Evolutionary conservation across 805 yeast genomes (phyloP).

Genomic region (Candida morakotiae): DNA sequence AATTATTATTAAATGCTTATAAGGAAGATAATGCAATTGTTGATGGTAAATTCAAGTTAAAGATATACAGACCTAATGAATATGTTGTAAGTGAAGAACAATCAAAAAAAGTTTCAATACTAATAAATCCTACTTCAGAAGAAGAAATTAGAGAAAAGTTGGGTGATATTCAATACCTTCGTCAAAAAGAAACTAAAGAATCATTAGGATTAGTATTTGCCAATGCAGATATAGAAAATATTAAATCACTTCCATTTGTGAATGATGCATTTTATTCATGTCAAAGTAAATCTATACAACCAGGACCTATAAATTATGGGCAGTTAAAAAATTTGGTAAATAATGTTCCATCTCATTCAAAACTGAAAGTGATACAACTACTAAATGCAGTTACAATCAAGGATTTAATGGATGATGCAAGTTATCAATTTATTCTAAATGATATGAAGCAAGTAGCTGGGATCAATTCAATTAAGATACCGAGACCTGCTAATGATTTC

Average conservation of each 20-base stretch:
- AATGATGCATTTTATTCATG: slow-evolving; percentile 31
- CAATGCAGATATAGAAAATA: slow-evolving; percentile 24
- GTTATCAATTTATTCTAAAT: slow-evolving; percentile 44
- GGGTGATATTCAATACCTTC: slow-evolving; percentile 37
- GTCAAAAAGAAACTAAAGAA: slow-evolving; percentile 46
- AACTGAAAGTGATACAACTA: slow-evolving; percentile 56
- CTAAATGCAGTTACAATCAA: slow-evolving; percentile 63
- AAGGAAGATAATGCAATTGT: slow-evolving; percentile 16
- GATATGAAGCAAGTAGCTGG: slow-evolving; percentile 51
- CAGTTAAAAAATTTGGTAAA: slow-evolving; percentile 34
- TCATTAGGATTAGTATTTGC: slow-evolving; percentile 58
- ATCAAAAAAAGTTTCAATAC: slow-evolving; percentile 42
- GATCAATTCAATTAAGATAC: slow-evolving; percentile 55
- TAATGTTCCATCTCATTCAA: slow-evolving; percentile 33
- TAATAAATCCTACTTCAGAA: slow-evolving; percentile 45
- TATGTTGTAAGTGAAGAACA: slow-evolving; percentile 36
- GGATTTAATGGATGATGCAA: slow-evolving; percentile 52
- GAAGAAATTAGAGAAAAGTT: slow-evolving; percentile 39
- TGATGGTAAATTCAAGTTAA: slow-evolving; percentile 10
- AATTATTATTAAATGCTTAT: slow-evolving; percentile 23
- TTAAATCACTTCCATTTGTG: slow-evolving; percentile 16
- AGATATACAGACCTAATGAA: slow-evolving; percentile 30
- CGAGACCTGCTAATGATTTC: slow-evolving; percentile 53
- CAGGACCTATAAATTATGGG: slow-evolving; percentile 31
- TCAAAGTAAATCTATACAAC: slow-evolving; percentile 31